Base-by-base conservation (phyloP, 768 basidiomycete genomes). In the Tricholoma hemisulphureum region DNA sequence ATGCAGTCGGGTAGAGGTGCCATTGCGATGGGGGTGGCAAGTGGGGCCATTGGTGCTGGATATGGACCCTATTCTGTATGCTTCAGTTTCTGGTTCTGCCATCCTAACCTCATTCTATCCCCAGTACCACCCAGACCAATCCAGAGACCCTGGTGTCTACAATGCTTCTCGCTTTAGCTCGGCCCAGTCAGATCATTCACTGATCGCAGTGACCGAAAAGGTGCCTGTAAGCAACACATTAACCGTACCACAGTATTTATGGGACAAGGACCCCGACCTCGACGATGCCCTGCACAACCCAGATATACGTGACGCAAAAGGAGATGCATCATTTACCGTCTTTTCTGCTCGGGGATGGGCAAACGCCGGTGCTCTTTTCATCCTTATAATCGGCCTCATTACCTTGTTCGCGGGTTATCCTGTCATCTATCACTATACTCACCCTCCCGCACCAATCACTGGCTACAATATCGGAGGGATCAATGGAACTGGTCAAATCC, bases 241-340 rank as follows among this genome's bases (percentile, higher is more conserved):
- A 8, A 84, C 88, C 0, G 80, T 90, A 4, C 89, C 88, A 14
- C 80, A 85, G 65, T 88, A 84, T 67, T 66, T 86, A 64, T 93
- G 89, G 87, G 91, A 92, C 69, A 85, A 82, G 67, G 93, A 93
- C 57, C 87, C 92, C 8, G 93, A 95, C 68, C 79, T 89, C 16
- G 95, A 97, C 75, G 95, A 98, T 70, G 82, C 85, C 20, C 80
- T 98, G 20, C 95, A 98, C 71, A 91, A 93, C 76, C 93, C 86
- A 45, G 91, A 93, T 75, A 77, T 83, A n/a, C 79, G 87, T 54
- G 88, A 87, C 53, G 83, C 82, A 2, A 78, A 78, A 1, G 74
- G 81, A 23, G 83, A 88, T 58, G 75, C 75, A 52, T 78, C 81
- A 6, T 90, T 89, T 58, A 85, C 86, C 3, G 63, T 90, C 24